Conservation (phyloP, 805 yeast species). For the Wickerhamiella spandovensis region DNA sequence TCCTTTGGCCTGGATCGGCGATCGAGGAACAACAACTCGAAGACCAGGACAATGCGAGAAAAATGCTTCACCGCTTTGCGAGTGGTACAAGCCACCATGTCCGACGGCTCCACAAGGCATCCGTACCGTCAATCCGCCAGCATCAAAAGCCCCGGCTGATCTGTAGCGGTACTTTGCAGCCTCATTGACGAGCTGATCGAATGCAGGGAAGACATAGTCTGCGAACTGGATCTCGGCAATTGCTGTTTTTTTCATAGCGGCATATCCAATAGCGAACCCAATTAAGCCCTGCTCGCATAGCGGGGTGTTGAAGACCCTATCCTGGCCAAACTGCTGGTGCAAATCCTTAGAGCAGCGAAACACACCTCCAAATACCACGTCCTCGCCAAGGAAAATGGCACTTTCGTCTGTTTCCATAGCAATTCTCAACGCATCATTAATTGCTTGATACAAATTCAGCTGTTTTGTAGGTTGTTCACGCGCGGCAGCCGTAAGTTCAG, state of each 20-base stretch:
- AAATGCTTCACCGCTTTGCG: conserved; percentile 90
- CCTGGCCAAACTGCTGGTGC: conserved; percentile 77
- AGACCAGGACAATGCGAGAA: conserved; percentile 89
- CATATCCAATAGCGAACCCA: conserved; percentile 78
- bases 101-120: conserved; percentile 98
- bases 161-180: conserved; percentile 92
- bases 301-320: conserved; percentile 80
- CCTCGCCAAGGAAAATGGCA: conserved; percentile 87
- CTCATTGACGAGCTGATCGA: conserved; percentile 87
- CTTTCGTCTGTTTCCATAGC: conserved; percentile 86
- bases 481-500: conserved; percentile 12
- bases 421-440: conserved; percentile 79
- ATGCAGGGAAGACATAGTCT: conserved; percentile 94
- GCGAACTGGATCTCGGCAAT: conserved; percentile 90
- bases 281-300: conserved; percentile 92
- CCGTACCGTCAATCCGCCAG: conserved; percentile 85
- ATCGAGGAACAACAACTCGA: conserved; percentile 79
- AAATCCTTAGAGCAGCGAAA: conserved; percentile 84
- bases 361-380: conserved; percentile 94
- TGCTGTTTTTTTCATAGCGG: conserved; percentile 81
- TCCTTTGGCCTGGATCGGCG: conserved; percentile 86
- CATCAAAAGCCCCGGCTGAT: conserved; percentile 79
- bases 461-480: conserved; percentile 16
- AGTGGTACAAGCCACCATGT: conserved; percentile 94
- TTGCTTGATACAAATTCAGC: conserved; percentile 37